phyloP scores from a whole-genome alignment of 1,139 yeast genomes.

The Saccharomyces hybrid region DNA sequence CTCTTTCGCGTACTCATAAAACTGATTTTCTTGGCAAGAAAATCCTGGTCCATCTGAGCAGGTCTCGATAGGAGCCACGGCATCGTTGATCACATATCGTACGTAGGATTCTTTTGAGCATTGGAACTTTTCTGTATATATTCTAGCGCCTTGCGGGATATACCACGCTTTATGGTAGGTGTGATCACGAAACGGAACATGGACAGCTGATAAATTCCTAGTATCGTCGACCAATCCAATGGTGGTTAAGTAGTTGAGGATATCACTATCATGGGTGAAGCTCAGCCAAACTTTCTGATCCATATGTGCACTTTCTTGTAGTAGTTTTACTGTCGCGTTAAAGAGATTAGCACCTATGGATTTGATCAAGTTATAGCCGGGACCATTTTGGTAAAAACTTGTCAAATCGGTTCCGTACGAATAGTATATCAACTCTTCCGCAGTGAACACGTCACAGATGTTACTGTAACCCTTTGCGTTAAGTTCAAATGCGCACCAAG shows the following conservation, averaged over 20 bases:
- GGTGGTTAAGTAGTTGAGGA: conserved; percentile 44
- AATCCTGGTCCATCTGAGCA: too few species aligned
- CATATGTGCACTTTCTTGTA: conserved; percentile 16
- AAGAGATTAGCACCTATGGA: conserved; percentile 45
- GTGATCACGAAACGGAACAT: conserved; percentile 37
- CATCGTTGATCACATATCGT: too few species aligned
- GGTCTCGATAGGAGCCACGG: too few species aligned
- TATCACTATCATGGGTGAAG: conserved; percentile 56
- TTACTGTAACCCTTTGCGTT: conserved; percentile 48
- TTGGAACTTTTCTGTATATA: conserved; percentile 43
- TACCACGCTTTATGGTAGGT: conserved; percentile 18
- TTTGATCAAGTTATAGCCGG: conserved; percentile 29
- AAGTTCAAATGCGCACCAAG: conserved; percentile 51
- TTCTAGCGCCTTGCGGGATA: conserved; percentile 52
- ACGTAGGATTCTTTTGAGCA: too few species aligned
- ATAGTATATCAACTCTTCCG: too few species aligned
- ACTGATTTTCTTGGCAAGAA: too few species aligned
- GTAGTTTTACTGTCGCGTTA: conserved; percentile 37
- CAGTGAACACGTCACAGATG: conserved; percentile 33
- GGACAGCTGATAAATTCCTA: conserved; percentile 22
- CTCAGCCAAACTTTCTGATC: conserved; percentile 28
- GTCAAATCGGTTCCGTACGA: too few species aligned
- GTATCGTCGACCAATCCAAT: conserved; percentile 42
- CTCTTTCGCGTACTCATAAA: too few species aligned
- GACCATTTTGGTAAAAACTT: too few species aligned